Base-by-base conservation (phyloP, 1,284 basidiomycete species). In the Waitea zeae region DNA sequence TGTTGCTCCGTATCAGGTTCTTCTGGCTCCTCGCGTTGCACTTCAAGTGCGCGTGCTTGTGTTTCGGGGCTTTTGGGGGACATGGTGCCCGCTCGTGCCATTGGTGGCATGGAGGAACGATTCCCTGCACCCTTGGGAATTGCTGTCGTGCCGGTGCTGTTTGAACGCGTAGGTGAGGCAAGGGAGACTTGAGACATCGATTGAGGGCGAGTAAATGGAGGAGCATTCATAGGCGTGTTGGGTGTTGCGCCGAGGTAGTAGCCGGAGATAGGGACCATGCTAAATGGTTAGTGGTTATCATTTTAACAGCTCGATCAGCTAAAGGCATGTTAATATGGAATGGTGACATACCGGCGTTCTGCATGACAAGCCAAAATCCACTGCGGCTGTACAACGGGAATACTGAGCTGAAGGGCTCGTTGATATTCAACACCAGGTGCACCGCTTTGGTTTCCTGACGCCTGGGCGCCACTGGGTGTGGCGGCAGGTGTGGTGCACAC, bases 401-500 rank as follows among this genome's bases (percentile, higher is more conserved):
- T 83, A 40, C 84, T 90, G 34, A 88, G 63, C 51, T 89, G 83
- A 35, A 90, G 55, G 1, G 90, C 90, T 24, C 87, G 72, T 51
- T 92, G 87, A 51, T 95, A 95, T 46, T 88, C 86, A 3, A 82
- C 74, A 0, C 79, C 79, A 0, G 84, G 78, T 4, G 70, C 67
- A 9, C 59, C 57, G 9, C 57, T 52, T 1, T 56, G 46, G 42
- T 55, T 61, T 4, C 70, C 68, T 3, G 62, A 58, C 0, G 62
- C 63, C 37, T 67, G 64, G 3, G 77, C 71, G 3, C 74, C 77
- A 4, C 54, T 46, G 0, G 75, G 70, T 0, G 72, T 72, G 11
- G 69, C 64, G 1, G 78, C 73, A 1, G 88, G 82, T 0, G 82
- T 87, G 3, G 87, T 92, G 49, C 89, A 93, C 24, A 95, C 88